Conservation (phyloP, 257 asterid genomes). For the Penstemon eatonii region DNA sequence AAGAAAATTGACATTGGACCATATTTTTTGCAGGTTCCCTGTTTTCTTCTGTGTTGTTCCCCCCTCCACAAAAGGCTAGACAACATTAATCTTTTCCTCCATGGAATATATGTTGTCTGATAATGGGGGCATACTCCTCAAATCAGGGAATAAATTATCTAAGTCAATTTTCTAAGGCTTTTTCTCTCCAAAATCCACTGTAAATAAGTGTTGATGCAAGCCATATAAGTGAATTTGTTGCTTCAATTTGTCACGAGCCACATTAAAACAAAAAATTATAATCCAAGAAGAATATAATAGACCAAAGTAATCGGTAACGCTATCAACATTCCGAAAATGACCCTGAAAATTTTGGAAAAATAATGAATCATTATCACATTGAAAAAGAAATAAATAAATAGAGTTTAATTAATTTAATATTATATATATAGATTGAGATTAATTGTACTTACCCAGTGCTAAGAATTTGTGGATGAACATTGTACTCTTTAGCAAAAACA, state of each 20-base stretch:
- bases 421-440: neutral
- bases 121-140: conserved; percentile 18
- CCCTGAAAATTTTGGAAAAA: conserved; percentile 38
- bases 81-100: conserved; percentile 25
- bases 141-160: conserved; percentile 18
- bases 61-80: conserved; percentile 23
- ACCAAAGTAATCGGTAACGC: conserved; percentile 57
- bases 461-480: conserved; percentile 89
- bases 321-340: conserved; percentile 62
- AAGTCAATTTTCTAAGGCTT: neutral
- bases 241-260: neutral
- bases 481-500: conserved; percentile 94
- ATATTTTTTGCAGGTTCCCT: conserved; percentile 14
- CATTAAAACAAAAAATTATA: neutral
- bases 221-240: neutral
- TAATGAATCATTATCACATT: neutral
- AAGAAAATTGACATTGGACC: neutral
- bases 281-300: conserved; percentile 56
- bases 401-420: neutral
- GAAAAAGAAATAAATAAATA: neutral
- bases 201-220: neutral
- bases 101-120: neutral
- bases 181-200: neutral
- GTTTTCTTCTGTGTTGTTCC: conserved; percentile 33
- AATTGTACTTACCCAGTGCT: conserved; percentile 73